Percentiles rank a stretch among this genome's conserved stretches.
Conservation (phyloP, 148 eudicot species). For the Cornus kousa region DNA sequence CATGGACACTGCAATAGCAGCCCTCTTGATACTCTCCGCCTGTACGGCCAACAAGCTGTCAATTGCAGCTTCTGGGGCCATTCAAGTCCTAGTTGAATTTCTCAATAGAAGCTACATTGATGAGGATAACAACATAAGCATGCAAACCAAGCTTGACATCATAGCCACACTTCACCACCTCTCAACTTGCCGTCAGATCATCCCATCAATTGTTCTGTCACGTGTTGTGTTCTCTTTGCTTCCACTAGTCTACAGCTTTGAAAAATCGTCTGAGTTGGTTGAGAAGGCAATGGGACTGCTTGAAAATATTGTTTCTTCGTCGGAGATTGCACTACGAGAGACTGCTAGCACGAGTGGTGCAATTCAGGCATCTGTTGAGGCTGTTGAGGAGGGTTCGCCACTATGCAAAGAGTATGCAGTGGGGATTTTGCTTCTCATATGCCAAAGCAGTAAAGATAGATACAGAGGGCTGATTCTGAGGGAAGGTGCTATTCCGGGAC, state of each 20-base stretch:
- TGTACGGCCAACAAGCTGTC: slow-evolving; percentile 44
- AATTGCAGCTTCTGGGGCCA: slow-evolving; percentile 51
- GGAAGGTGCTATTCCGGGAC: slow-evolving; percentile 75
- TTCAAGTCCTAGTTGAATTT: slow-evolving; percentile 42
- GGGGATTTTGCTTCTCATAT: slow-evolving; percentile 45
- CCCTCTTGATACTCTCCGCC: slow-evolving; percentile 59
- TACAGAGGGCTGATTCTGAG: slow-evolving; percentile 55
- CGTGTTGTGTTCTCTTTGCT: slow-evolving; percentile 27
- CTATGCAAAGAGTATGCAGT: slow-evolving; percentile 61
- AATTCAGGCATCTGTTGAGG: slow-evolving; percentile 56
- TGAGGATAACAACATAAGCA: slow-evolving; percentile 16
- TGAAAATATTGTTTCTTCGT: slow-evolving; percentile 46
- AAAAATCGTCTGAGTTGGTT: slow-evolving; percentile 53
- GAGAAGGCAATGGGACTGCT: slow-evolving; percentile 58
- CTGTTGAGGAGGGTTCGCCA: slow-evolving; percentile 57
- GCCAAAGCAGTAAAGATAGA: slow-evolving; percentile 50
- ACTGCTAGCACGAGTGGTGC: slow-evolving; percentile 29
- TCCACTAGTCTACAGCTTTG: slow-evolving; percentile 33
- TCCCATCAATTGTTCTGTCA: slow-evolving; percentile 40
- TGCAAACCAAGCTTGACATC: slow-evolving; percentile 57
- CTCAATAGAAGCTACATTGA: slow-evolving; percentile 9
- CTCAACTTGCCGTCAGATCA: slow-evolving; percentile 39
- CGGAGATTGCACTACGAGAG: slow-evolving; percentile 42
- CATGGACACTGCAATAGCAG: slow-evolving; percentile 45
- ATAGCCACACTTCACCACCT: slow-evolving; percentile 60